phyloP scores from a whole-genome alignment of 176 grass and related monocot species.

The Juncus effusus region DNA sequence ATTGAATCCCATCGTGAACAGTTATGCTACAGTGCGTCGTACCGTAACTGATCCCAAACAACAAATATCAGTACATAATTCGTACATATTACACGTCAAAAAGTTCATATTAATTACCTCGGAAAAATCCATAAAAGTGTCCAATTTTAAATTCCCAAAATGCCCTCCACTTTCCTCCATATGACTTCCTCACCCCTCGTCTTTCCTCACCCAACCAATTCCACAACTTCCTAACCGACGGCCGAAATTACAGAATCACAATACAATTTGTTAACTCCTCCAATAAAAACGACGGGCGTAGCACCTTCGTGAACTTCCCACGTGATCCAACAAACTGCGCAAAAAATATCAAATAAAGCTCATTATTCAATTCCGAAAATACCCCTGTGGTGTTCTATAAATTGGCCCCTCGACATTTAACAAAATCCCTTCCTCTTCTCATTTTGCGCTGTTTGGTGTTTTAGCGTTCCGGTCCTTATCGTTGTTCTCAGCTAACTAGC shows the following conservation, averaged over 20 bases:
- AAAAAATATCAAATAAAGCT: constrained; percentile 34
- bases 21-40: no score
- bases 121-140: constrained; percentile 16
- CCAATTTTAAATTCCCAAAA: background rate
- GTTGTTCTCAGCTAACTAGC: background rate
- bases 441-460: constrained; percentile 4
- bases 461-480: constrained; percentile 20
- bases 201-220: background rate
- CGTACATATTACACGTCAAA: no score
- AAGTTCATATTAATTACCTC: no score
- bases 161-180: background rate
- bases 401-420: constrained; percentile 19
- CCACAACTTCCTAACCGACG: background rate
- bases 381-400: constrained; percentile 31
- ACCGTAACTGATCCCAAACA: no score
- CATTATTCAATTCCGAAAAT: background rate
- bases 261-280: background rate
- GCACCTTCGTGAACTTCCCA: no score
- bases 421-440: constrained; percentile 31
- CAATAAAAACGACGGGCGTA: background rate
- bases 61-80: no score
- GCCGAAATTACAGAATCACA: background rate
- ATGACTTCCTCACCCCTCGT: background rate
- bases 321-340: background rate
- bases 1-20: no score